Evolutionary conservation across 2,329 filamentous ascomycete genomes (phyloP), one percentile per base, ranked within the genome.

Genomic region (Penicillium sp.): DNA sequence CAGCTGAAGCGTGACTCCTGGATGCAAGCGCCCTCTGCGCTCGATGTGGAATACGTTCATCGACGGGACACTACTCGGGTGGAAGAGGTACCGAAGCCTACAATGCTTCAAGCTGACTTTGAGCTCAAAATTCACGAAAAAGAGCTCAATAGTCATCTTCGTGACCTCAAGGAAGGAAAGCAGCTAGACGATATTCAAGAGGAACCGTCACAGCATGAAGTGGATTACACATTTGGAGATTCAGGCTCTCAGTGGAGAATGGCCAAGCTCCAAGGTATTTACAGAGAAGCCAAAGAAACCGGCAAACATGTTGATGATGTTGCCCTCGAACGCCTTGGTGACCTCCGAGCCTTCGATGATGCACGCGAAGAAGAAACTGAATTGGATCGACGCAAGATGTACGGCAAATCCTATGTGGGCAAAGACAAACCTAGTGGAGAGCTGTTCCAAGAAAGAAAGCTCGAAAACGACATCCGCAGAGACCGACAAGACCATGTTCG

Each of bases 281-380:
- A 96, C 73, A 84, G 85, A 26, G 84, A 88, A 53, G 91, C 92
- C 0, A 83, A 96, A 64, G 88, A 95, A 66, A 87, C 81, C 0
- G 87, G 87, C 0, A 82, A 82, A n/a, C 68, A 84, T 0, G 81
- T 96, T 0, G 93, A 98, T 7, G 90, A 96, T 1, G 80, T 98
- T 49, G 95, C 93, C 0, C 67, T 90, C 37, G 90, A 96, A 65
- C 84, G 91, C 13, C 97, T 90, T 69, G 93, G 93, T 2, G 87
- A 86, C 63, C 71, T 99, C 16, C 84, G 87, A 26, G 88, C 90
- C 14, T 99, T 98, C 68, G 95, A 99, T 68, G 90, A 96, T 67
- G 93, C 92, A 4, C 83, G 93, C 45, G 95, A 99, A 71, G 96
- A 99, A 73, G 89, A 93, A 73, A 86, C 87, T n/a, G 95, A 99